Base-by-base conservation (phyloP, 805 yeast genomes). In the Yueomyces sinensis region DNA sequence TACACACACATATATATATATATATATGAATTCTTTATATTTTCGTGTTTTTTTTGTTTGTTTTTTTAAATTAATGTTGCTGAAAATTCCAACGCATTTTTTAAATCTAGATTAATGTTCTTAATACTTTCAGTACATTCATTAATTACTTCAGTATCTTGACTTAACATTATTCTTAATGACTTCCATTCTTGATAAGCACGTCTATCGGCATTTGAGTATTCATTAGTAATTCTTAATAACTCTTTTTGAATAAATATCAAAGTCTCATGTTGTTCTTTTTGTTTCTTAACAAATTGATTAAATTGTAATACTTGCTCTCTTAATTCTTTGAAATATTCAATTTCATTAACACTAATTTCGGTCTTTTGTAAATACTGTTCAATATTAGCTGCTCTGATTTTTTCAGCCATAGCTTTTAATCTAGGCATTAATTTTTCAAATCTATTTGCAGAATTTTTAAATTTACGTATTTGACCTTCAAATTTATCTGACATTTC, bases 301-400 rank as follows among this genome's bases (percentile, higher is more conserved):
- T 61, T 61, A 45, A 61, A 58, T 11, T 42, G 38, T 3, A 46
- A 23, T 0, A 56, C 56, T 18, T 54, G 55, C 11, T 40, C 44
- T 30, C 52, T 56, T 7, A 71, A 50, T 42, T 68, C 73, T 23
- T 49, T 54, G 37, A 65, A 58, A 74, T 75, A 72, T 18, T 42
- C 49, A 34, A 53, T 50, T 44, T 72, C 77, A 9, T 59, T 48
- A 3, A 49, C 50, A 33, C 63, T 58, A 23, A 70, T 43, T 1
- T 64, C 58, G 13, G 50, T 34, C 5, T 58, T 52, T 29, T 34
- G 5, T n/a, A 25, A 25, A n/a, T 11, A 13, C n/a, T 11, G 6
- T 6, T 25, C 14, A 25, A 25, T 11, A 5, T 25, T n/a, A 9
- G 13, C 14, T 22, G 31, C 33, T 23, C 41, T 45, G 25, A 50